Conservation (phyloP, 352 stramenopile species). For the Plasmopara viticola region DNA sequence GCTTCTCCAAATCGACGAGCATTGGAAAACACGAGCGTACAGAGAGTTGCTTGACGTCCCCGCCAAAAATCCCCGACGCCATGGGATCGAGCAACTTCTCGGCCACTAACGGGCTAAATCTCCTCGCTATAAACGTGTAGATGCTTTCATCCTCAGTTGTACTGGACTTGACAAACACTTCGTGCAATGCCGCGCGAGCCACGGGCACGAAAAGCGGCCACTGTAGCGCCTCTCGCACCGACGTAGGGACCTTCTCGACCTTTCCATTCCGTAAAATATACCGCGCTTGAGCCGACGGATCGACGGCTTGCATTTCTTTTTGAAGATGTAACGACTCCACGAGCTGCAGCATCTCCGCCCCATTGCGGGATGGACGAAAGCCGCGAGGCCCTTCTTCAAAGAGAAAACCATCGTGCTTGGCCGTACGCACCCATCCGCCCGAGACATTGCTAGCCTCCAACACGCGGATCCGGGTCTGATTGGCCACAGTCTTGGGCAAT, state of each 20-base stretch:
- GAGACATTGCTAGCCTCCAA: slow-evolving; percentile 46
- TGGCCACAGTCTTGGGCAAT: slow-evolving; percentile 22
- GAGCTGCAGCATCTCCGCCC: slow-evolving; percentile 76
- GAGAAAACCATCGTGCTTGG: slow-evolving; percentile 46
- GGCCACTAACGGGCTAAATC: slow-evolving; percentile 75
- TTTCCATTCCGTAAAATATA: slow-evolving; percentile 69
- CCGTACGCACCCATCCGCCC: slow-evolving; percentile 71
- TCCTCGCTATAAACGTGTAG: slow-evolving; percentile 68
- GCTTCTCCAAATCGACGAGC: slow-evolving; percentile 69
- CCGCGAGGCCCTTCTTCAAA: slow-evolving; percentile 81
- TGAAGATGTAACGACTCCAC: slow-evolving; percentile 74
- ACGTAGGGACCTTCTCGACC: slow-evolving; percentile 71
- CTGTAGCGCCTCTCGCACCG: slow-evolving; percentile 44
- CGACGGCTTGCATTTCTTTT: slow-evolving; percentile 53
- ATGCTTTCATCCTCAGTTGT: slow-evolving; percentile 67
- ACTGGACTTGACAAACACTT: slow-evolving; percentile 43
- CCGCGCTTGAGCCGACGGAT: slow-evolving; percentile 49
- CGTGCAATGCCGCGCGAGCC: slow-evolving; percentile 51
- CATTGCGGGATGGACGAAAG: slow-evolving; percentile 81
- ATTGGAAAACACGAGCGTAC: slow-evolving; percentile 76
- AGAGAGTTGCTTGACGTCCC: slow-evolving; percentile 72
- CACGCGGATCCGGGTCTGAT: slow-evolving; percentile 53
- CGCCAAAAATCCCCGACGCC: slow-evolving; percentile 82
- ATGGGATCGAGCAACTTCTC: slow-evolving; percentile 78
- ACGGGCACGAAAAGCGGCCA: slow-evolving; percentile 60